Base-by-base conservation (phyloP, 2,329 filamentous ascomycete species). In the Fusarium sp. region DNA sequence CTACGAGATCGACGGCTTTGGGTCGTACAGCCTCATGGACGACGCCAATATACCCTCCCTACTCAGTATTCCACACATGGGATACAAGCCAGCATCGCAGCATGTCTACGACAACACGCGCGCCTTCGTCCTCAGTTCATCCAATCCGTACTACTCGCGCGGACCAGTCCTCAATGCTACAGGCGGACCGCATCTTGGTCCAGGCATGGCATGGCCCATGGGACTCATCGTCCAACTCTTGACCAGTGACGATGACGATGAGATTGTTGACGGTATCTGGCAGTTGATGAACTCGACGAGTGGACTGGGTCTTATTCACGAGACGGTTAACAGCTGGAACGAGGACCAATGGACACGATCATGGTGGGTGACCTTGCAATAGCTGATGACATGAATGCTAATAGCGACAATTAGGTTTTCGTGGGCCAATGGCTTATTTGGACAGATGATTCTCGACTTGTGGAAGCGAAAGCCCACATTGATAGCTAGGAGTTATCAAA, bases 341-440 rank as follows among this genome's bases (percentile, higher is more conserved):
- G 72, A 71, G 6, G 44, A 57, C 2, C 62, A 67, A 4, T 77
- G 73, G 73, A 76, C 73, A 8, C 68, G 76, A 32, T 71, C 75
- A 52, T 77, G 76, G 75, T 76, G 56, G 50, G 69, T 37, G 4
- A 14, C n/a, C 14, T 9, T 6, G 7, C 15, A 2, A 8, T 14
- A 51, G 32, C 9, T 41, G 9, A 19, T 19, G 13, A 29, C 15
- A 21, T 41, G 8, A 10, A 4, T 25, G 15, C 36, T 59, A n/a
- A 59, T 13, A 48, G n/a, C 33, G 19, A 11, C 80, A 57, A 14
- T 80, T 57, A 93, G 90, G 89, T 96, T 95, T 72, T 89, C 91
- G 1, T 95, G 92, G 92, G 91, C 91, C 13, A 95, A 95, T 71
- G 92, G 89, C 0, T 85, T 96, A n/a, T 95, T 93, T 75, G 90